Evolutionary conservation across 305 asterid genomes (phyloP).

Genomic region (Fraxinus latifolia): DNA sequence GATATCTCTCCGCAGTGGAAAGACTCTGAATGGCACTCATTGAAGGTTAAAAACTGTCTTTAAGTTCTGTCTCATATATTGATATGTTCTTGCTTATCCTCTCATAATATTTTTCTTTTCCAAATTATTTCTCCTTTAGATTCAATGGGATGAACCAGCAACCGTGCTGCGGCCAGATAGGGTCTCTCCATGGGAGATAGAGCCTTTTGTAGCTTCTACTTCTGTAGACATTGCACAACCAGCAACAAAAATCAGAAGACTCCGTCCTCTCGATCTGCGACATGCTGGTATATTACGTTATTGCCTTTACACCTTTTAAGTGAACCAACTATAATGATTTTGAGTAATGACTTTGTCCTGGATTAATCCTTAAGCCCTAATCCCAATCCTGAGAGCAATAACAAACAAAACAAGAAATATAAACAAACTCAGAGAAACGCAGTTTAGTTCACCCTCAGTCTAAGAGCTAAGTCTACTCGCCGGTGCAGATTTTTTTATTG

Average conservation of each 20-base stretch:
- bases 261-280: constrained; percentile 59
- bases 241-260: constrained; percentile 55
- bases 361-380: not conserved
- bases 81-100: not conserved
- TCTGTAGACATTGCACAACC: constrained; percentile 38
- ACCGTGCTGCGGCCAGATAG: constrained; percentile 54
- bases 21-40: constrained; percentile 71
- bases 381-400: not conserved
- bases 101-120: not conserved
- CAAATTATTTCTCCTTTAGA: constrained; percentile 29
- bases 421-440: not conserved
- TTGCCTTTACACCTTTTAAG: not conserved
- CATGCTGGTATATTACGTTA: constrained; percentile 35
- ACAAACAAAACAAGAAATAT: not conserved
- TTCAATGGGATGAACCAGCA: constrained; percentile 85
- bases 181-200: constrained; percentile 90
- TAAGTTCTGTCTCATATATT: not conserved
- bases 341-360: not conserved
- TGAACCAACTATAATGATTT: not conserved
- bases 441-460: not conserved
- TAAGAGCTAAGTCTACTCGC: not conserved
- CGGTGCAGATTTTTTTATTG: no score
- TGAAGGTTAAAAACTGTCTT: constrained; percentile 48
- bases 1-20: constrained; percentile 69
- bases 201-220: constrained; percentile 60